A percentile compares a stretch with the other conserved stretches of the same genome.
Conservation (phyloP, 768 basidiomycete species). For the Suillus subalutaceus region DNA sequence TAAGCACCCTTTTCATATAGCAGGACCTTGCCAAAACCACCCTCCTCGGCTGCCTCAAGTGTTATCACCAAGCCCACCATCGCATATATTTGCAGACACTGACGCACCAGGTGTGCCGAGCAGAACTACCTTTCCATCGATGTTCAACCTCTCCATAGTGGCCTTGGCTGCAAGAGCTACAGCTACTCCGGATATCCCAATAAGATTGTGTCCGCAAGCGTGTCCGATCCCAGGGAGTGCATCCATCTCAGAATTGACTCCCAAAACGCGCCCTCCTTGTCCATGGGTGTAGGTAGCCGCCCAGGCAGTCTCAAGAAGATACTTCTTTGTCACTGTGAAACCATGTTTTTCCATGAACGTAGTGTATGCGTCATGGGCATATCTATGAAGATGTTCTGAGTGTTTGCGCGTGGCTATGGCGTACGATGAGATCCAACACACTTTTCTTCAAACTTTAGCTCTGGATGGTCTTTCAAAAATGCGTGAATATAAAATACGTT, state of each 20-base stretch:
- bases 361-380: slow-evolving; percentile 71
- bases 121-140: slow-evolving; percentile 63
- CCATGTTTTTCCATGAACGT: slow-evolving; percentile 64
- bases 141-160: slow-evolving; percentile 57
- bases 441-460: slow-evolving; percentile 71
- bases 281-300: slow-evolving; percentile 61
- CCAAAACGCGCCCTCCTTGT: slow-evolving; percentile 63
- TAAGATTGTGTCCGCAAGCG: slow-evolving; percentile 78
- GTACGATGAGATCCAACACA: slow-evolving; percentile 31
- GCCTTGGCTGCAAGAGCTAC: slow-evolving; percentile 64
- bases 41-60: slow-evolving; percentile 62
- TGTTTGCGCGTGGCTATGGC: background rate
- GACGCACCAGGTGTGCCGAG: slow-evolving; percentile 70
- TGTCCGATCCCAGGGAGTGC: slow-evolving; percentile 57
- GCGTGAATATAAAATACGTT: background rate
- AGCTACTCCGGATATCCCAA: slow-evolving; percentile 69
- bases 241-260: slow-evolving; percentile 77
- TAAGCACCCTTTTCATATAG: slow-evolving; percentile 71
- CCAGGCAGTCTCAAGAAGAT: slow-evolving; percentile 71
- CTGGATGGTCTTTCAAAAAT: slow-evolving; percentile 61
- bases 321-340: slow-evolving; percentile 59
- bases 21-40: slow-evolving; percentile 66
- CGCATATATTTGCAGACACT: background rate
- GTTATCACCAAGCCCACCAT: background rate
- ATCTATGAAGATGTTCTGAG: slow-evolving; percentile 35